Conservation (phyloP, 768 basidiomycete species). For the Lactarius sp. region DNA sequence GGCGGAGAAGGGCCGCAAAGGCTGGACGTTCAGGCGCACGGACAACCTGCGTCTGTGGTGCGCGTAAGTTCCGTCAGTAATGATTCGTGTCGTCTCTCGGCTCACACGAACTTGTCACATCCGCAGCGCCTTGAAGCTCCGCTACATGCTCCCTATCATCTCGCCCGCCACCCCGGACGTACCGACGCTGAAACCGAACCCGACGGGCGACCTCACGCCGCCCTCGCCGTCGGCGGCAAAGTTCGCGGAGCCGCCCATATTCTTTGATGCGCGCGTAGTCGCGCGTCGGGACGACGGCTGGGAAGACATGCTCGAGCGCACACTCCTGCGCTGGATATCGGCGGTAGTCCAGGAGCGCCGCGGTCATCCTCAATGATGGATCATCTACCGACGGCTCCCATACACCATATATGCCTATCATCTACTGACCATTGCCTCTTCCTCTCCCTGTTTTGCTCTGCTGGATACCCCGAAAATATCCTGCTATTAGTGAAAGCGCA, state of each 20-base stretch:
- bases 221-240: conserved; percentile 33
- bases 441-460: not conserved
- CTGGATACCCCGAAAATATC: conserved; percentile 5
- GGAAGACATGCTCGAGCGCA: conserved; percentile 70
- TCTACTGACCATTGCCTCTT: conserved; percentile 4
- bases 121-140: conserved; percentile 69
- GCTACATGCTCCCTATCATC: conserved; percentile 73
- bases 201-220: not conserved
- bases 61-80: conserved; percentile 49
- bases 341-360: conserved; percentile 62
- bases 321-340: conserved; percentile 60
- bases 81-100: too few species aligned
- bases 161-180: conserved; percentile 42
- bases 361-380: conserved; percentile 24
- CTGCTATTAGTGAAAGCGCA: not conserved
- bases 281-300: conserved; percentile 74
- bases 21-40: conserved; percentile 81
- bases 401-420: not conserved
- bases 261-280: conserved; percentile 70
- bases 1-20: conserved; percentile 44
- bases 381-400: too few species aligned
- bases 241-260: conserved; percentile 42
- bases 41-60: conserved; percentile 85
- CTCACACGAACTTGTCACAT: not conserved
- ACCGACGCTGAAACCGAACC: conserved; percentile 29